Percentiles rank a stretch among this genome's conserved stretches.
Conservation (phyloP, 345 rosid species). For the Nephelium lappaceum region DNA sequence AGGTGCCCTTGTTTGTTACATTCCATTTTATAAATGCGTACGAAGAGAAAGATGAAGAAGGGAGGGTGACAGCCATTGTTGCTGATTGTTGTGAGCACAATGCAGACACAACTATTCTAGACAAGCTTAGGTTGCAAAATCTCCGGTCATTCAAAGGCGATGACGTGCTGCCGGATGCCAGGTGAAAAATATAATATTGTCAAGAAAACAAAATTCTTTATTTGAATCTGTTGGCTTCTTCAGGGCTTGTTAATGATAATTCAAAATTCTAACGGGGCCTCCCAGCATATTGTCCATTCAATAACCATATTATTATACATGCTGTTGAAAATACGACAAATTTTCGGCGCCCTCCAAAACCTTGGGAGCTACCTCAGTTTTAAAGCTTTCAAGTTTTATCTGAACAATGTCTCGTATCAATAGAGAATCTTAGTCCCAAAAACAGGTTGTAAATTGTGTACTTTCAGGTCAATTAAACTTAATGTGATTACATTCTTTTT, state of each 20-base stretch:
- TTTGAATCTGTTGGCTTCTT: background rate
- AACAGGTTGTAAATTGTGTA: background rate
- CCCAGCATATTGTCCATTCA: background rate
- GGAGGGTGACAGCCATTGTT: constrained; percentile 60
- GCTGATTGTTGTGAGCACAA: constrained; percentile 95
- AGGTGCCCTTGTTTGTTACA: constrained; percentile 82
- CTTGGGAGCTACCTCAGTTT: no score
- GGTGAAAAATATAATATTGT: constrained; percentile 35
- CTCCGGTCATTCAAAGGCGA: constrained; percentile 64
- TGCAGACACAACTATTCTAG: constrained; percentile 78
- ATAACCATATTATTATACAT: no score
- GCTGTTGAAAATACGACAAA: no score
- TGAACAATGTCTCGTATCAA: no score
- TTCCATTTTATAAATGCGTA: constrained; percentile 97
- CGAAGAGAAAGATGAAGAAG: constrained; percentile 81
- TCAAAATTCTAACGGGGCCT: background rate
- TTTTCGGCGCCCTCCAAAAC: background rate
- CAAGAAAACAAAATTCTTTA: no score
- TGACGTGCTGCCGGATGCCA: constrained; percentile 83
- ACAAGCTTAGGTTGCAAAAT: constrained; percentile 72
- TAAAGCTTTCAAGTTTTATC: no score
- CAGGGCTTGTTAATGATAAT: background rate
- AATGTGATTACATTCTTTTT: no score
- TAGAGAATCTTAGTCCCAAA: background rate
- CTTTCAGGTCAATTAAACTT: no score